phyloP scores from a whole-genome alignment of 2,329 filamentous ascomycete species.

The Venturia pyrina region DNA sequence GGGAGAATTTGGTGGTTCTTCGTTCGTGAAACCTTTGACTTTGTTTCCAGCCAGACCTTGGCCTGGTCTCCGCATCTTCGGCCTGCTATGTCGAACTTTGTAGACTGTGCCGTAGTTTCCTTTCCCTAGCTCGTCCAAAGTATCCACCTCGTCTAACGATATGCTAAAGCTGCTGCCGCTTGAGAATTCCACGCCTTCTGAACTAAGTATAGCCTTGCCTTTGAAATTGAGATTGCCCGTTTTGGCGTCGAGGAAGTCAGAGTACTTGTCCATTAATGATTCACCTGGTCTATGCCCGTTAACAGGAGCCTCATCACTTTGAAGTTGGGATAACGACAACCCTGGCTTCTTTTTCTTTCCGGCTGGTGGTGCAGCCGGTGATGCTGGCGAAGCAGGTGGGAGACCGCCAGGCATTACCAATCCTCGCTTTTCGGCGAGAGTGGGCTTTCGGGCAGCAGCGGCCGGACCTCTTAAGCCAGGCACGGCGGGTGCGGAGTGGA shows the following conservation, averaged over 20 bases:
- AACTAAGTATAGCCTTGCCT: conserved; percentile 81
- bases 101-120: conserved; percentile 98
- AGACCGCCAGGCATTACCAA: conserved; percentile 52
- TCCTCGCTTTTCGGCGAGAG: conserved; percentile 58
- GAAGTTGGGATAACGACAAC: conserved; percentile 34
- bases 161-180: conserved; percentile 86
- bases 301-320: conserved; percentile 18
- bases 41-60: conserved; percentile 52
- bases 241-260: conserved; percentile 82
- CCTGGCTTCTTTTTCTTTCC: conserved; percentile 32
- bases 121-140: conserved; percentile 86
- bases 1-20: conserved; percentile 15
- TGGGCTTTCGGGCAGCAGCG: conserved; percentile 35
- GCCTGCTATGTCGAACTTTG: conserved; percentile 81
- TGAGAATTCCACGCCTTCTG: conserved; percentile 83
- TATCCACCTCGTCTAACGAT: conserved; percentile 90
- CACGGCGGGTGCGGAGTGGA: conserved; percentile 39
- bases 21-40: conserved; percentile 20
- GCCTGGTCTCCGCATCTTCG: conserved; percentile 50
- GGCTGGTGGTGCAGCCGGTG: conserved; percentile 20
- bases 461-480: conserved; percentile 28
- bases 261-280: conserved; percentile 53
- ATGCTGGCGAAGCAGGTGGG: conserved; percentile 20
- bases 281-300: conserved; percentile 26
- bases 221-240: conserved; percentile 87